Base-by-base conservation (phyloP, 257 asterid genomes). In the Mitragyna speciosa region DNA sequence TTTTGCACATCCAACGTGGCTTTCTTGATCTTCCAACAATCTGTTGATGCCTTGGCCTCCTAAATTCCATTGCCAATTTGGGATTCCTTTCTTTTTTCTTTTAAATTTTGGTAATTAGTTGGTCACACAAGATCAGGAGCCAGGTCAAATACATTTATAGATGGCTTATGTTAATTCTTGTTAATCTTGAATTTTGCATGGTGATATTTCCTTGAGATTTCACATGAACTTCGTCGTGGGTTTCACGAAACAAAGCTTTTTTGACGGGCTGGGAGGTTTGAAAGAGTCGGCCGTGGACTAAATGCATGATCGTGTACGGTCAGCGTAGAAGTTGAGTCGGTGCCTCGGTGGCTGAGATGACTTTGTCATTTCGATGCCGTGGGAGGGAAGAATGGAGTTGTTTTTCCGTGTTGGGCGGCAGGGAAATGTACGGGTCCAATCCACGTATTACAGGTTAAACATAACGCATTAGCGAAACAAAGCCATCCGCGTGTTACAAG, bases 191-290 rank as follows among this genome's bases (percentile, higher is more conserved):
- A 51, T 54, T 33, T 74, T 86, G 88, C 85, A 78, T 82, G 85
- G 84, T 88, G 72, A 65, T 59, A 71, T 76, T 92, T 91, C 94
- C 86, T 66, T 80, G 97, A 85, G 73, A 75, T 65, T 92, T 90
- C 97, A 86, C 77, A 85, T 45, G 87, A 88, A 88, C 76, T 88
- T 88, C 91, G 74, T 81, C 1, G 89, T 51, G 83, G 7, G 91
- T 64, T 88, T 87, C 91, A 70, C 51, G 64, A 49, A 73, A 69
- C 41, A 56, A 36, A 79, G 56, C 80, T 79, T 79, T 73, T 75
- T 89, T 89, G 92, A 87, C 89, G 84, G 83, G 79, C 73, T 77
- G 61, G 54, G 75, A 51, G 81, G 54, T 58, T 85, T 82, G 89
- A 89, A 85, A 90, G n/a, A 87, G 88, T 90, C 89, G 70, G 78